Conservation (phyloP, 164 flowering plant species). For the Kalanchoe fedtschenkoi region DNA sequence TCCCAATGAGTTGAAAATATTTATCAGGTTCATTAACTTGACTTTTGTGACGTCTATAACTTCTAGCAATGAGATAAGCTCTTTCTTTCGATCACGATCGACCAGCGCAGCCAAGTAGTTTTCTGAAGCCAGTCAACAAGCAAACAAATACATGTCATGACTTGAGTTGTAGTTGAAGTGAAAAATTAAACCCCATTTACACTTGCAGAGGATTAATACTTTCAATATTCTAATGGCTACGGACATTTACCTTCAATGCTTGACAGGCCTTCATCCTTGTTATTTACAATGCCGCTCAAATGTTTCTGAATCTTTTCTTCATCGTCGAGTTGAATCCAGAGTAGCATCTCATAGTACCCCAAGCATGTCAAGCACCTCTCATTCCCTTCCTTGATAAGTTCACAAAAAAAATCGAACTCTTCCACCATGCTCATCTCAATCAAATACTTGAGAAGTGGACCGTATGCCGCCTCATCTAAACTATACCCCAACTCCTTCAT, state of each 20-base stretch:
- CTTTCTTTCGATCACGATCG: slow-evolving; percentile 44
- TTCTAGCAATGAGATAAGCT: slow-evolving; percentile 45
- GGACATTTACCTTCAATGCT: slow-evolving; percentile 35
- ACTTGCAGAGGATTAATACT: not conserved
- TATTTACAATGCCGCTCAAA: slow-evolving; percentile 17
- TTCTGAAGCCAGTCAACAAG: slow-evolving; percentile 26
- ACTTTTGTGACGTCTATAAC: slow-evolving; percentile 47
- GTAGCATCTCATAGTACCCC: slow-evolving; percentile 84
- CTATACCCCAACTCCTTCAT: slow-evolving; percentile 67
- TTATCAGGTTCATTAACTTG: slow-evolving; percentile 12
- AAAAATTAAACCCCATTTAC: not conserved
- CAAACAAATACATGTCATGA: not conserved
- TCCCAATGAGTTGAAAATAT: slow-evolving; percentile 58
- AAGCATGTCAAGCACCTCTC: slow-evolving; percentile 33
- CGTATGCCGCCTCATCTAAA: slow-evolving; percentile 56
- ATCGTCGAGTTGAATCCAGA: slow-evolving; percentile 40
- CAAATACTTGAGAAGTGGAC: slow-evolving; percentile 50
- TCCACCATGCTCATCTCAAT: slow-evolving; percentile 55
- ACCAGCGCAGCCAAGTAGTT: slow-evolving; percentile 69
- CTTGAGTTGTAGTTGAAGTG: not conserved
- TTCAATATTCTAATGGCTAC: not conserved
- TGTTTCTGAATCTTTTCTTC: slow-evolving; percentile 58
- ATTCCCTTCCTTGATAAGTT: slow-evolving; percentile 33
- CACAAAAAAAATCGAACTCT: slow-evolving; percentile 47
- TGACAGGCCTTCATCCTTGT: slow-evolving; percentile 21